These are phyloP conservation scores for Plasmodium knowlesi DNA, from an alignment of 169 alveolate species.

Conservation along the genomic window DNA sequence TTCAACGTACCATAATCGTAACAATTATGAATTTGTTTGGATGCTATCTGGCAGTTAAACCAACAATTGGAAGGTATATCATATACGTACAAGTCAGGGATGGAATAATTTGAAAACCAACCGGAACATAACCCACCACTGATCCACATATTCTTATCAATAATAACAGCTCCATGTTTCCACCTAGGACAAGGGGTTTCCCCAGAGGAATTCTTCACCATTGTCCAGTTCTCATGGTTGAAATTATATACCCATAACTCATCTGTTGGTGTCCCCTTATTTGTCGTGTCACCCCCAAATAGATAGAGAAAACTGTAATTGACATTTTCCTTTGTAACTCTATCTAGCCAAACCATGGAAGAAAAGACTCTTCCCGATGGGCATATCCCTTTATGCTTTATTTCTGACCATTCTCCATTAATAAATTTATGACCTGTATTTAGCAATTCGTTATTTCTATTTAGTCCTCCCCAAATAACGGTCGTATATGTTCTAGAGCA, in stretches of 20 bases:
- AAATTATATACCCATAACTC: conserved; percentile 76
- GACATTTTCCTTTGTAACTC: conserved; percentile 52
- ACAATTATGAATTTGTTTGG: conserved; percentile 59
- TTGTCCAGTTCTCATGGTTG: conserved; percentile 54
- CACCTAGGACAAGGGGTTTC: conserved; percentile 74
- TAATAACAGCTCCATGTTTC: conserved; percentile 75
- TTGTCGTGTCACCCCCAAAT: conserved; percentile 71
- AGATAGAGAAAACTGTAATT: conserved; percentile 41
- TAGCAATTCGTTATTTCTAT: conserved; percentile 46
- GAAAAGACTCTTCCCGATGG: conserved; percentile 67
- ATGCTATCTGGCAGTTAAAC: conserved; percentile 70
- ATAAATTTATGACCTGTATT: conserved; percentile 65
- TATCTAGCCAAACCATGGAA: conserved; percentile 70
- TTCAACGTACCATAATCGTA: conserved; percentile 76
- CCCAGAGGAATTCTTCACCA: conserved; percentile 61
- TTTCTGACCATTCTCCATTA: conserved; percentile 72
- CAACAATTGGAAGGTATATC: conserved; percentile 76
- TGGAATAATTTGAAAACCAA: conserved; percentile 73
- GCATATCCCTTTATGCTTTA: conserved; percentile 18
- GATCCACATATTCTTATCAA: conserved; percentile 76
- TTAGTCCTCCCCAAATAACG: conserved; percentile 72
- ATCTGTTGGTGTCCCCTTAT: conserved; percentile 71
- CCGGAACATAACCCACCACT: conserved; percentile 75
- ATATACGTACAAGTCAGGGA: conserved; percentile 73
- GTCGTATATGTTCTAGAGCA: conserved; percentile 61